These are phyloP conservation scores for Magnaporthales sp. DNA, from an alignment of 2,329 filamentous ascomycete genomes.

Conservation along the genomic window DNA sequence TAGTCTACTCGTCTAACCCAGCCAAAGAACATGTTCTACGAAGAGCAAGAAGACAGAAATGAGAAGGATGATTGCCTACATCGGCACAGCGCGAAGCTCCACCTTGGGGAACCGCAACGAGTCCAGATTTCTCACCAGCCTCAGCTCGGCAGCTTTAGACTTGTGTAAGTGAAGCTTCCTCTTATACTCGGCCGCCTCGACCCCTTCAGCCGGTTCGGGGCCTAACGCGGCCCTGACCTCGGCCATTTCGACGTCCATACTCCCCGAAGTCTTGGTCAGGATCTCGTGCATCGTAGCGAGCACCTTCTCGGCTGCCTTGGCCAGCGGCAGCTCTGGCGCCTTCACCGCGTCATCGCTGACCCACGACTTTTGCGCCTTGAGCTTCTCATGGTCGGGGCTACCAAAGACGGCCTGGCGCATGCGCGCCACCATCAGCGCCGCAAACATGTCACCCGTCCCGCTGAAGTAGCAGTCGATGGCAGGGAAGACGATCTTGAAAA, in stretches of 20 bases:
- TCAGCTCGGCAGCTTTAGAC: constrained; percentile 83
- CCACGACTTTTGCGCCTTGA: constrained; percentile 50
- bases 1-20: neutral
- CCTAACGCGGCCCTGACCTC: constrained; percentile 31
- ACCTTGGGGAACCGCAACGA: constrained; percentile 59
- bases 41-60: neutral
- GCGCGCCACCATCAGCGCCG: constrained; percentile 77
- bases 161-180: constrained; percentile 57
- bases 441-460: constrained; percentile 98
- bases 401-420: constrained; percentile 68
- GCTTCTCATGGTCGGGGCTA: constrained; percentile 20
- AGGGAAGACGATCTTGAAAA: constrained; percentile 83
- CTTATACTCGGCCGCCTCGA: constrained; percentile 10
- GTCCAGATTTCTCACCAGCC: constrained; percentile 66
- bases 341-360: constrained; percentile 63
- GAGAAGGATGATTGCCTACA: constrained; percentile 25
- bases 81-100: constrained; percentile 49
- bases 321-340: constrained; percentile 68
- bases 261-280: constrained; percentile 57
- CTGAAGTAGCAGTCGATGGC: constrained; percentile 89
- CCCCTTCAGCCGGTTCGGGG: constrained; percentile 28
- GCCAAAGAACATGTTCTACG: neutral
- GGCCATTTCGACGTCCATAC: constrained; percentile 45
- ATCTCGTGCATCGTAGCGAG: constrained; percentile 89
- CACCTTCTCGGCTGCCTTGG: constrained; percentile 76